Base-by-base conservation (phyloP, 257 asterid genomes). In the Solanum chilense region DNA sequence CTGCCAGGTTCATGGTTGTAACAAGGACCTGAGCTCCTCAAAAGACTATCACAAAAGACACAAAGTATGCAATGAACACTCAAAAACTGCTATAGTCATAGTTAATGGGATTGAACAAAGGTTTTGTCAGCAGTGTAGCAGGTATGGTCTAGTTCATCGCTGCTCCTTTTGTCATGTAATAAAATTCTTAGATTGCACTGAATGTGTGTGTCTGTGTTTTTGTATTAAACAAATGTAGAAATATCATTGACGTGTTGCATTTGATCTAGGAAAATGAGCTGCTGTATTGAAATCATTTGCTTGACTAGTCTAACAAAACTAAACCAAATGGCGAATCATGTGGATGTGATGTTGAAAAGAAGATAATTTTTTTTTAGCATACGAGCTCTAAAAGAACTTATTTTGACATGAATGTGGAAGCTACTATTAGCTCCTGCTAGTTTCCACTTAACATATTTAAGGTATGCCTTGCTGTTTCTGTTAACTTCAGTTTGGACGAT, bases 81-180 rank as follows among this genome's bases (percentile, higher is more conserved):
- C 98, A 3, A 94, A 94, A 89, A 92, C 94, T 15, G 90, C 96
- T 87, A 88, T 89, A 37, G 98, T 95, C 71, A 73, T 94, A 31
- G 96, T 95, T 42, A 91, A 92, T 25, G 94, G 95, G 86, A 90
- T 90, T 31, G 90, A 91, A 87, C 95, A 95, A 89, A 87, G 98
- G 89, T 95, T 95, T 73, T 95, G 98, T 86, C 98, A 95, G 90
- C 98, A 95, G 89, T 95, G 98, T 88, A 95, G 98, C 94, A 91
- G 97, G 98, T 93, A 82, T 71, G 15, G 11, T 62, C 62, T 27
- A 74, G 73, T 52, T 33, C 69, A 75, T 52, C 7, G 44, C 41
- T 23, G 23, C 66, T 29, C 69, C 88, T 78, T 76, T 41, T 81
- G 78, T 83, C 85, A 33, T 39, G 31, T 42, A 39, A 21, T 47